A percentile compares a stretch with the other conserved stretches of the same genome.
Conservation (phyloP, 495 filamentous ascomycete genomes). For the Neurospora sp. region DNA sequence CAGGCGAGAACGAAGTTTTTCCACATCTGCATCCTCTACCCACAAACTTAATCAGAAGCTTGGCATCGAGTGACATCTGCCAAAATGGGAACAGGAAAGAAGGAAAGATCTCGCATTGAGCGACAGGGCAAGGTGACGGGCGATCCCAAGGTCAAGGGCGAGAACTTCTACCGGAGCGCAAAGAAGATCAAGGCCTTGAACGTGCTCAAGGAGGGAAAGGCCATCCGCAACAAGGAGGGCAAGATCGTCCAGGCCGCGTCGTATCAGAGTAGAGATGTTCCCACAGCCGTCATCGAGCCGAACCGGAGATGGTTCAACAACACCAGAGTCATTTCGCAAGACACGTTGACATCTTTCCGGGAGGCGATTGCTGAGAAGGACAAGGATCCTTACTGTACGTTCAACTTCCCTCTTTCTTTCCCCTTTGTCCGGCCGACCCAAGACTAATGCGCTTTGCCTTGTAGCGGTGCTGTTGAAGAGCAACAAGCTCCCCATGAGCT, state of each 20-base stretch:
- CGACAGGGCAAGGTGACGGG: constrained; percentile 70
- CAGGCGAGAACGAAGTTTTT: not conserved
- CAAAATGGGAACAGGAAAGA: constrained; percentile 84
- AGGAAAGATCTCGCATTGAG: constrained; percentile 69
- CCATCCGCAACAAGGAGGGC: constrained; percentile 64
- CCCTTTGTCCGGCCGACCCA: not conserved
- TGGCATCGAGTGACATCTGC: constrained; percentile 9
- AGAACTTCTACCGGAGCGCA: constrained; percentile 50
- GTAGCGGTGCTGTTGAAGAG: constrained; percentile 73
- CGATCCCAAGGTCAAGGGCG: constrained; percentile 89
- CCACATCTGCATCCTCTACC: not conserved
- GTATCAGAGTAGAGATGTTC: constrained; percentile 63
- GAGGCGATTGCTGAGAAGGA: constrained; percentile 86
- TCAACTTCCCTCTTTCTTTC: not conserved
- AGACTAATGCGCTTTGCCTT: not conserved
- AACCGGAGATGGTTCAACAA: constrained; percentile 70
- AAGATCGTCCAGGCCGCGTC: constrained; percentile 69
- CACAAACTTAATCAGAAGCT: not conserved
- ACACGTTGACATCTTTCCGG: constrained; percentile 65
- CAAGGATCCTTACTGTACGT: constrained; percentile 63
- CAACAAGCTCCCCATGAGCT: constrained; percentile 55
- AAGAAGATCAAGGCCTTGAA: constrained; percentile 83
- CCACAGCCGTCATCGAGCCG: constrained; percentile 83
- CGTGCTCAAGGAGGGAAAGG: constrained; percentile 71
- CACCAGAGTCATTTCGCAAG: constrained; percentile 51